These are phyloP conservation scores for Talaromyces proteolyticus DNA, from an alignment of 495 filamentous ascomycete species.

Conservation along the genomic window DNA sequence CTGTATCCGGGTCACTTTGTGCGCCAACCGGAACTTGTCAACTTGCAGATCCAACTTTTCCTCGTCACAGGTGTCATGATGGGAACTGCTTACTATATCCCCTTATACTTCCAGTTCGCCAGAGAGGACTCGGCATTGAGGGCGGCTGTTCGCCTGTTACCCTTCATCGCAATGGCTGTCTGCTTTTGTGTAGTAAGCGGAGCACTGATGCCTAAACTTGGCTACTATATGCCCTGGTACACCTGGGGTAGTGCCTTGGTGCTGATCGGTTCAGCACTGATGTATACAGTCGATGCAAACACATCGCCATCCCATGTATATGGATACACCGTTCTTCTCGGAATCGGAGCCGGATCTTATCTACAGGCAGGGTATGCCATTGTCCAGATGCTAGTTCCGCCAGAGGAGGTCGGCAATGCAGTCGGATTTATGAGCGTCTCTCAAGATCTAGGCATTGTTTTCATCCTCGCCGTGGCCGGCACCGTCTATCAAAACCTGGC, in stretches of 20 bases:
- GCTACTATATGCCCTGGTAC: constrained; percentile 54
- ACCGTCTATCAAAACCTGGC: constrained; percentile 47
- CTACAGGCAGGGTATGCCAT: too few relatives aligned
- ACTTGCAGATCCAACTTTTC: not conserved
- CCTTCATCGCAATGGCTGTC: constrained; percentile 23
- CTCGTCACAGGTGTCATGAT: not conserved
- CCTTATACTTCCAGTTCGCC: constrained; percentile 43
- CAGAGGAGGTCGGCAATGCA: too few relatives aligned
- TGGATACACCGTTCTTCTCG: constrained; percentile 39
- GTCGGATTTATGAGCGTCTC: too few relatives aligned
- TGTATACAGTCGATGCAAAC: constrained; percentile 33
- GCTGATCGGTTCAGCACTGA: constrained; percentile 39
- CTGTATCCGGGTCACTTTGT: constrained; percentile 5
- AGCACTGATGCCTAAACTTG: constrained; percentile 34
- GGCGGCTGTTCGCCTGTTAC: constrained; percentile 30
- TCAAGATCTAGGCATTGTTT: constrained; percentile 46
- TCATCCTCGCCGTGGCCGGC: constrained; percentile 52
- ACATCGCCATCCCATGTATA: constrained; percentile 34
- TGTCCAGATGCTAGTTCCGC: too few relatives aligned
- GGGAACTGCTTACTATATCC: constrained; percentile 40
- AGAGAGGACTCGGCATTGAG: constrained; percentile 23
- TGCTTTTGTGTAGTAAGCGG: constrained; percentile 33
- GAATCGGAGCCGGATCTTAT: constrained; percentile 45
- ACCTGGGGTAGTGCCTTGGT: constrained; percentile 36
- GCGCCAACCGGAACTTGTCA: not conserved